Percentiles rank a stretch among this genome's conserved stretches.
phyloP scores from a whole-genome alignment of 768 basidiomycete species.

The Omphalotus guepiniiformis region DNA sequence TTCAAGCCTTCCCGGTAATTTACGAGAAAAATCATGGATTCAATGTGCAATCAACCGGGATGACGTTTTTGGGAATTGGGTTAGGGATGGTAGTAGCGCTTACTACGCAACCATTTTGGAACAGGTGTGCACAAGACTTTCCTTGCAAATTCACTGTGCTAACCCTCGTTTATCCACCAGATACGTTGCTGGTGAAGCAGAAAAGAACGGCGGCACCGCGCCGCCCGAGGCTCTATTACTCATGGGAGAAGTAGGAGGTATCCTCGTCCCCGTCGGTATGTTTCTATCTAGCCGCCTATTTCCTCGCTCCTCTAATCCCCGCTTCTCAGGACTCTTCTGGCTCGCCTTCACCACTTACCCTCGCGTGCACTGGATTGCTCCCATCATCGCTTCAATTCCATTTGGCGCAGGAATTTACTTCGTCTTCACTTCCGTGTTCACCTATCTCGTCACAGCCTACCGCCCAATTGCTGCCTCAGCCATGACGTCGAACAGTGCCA shows the following conservation, averaged over 20 bases:
- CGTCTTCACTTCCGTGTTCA: conserved; percentile 68
- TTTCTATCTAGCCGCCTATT: conserved; percentile 38
- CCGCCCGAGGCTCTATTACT: conserved; percentile 65
- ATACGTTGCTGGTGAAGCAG: conserved; percentile 31
- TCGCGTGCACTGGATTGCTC: conserved; percentile 57
- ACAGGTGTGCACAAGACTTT: conserved; percentile 34
- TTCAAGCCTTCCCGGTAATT: conserved; percentile 47
- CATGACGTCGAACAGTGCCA: conserved; percentile 61
- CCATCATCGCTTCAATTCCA: conserved; percentile 59
- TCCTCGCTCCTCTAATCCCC: too few relatives aligned
- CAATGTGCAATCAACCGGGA: conserved; percentile 45
- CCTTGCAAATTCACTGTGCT: conserved; percentile 29
- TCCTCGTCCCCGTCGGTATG: conserved; percentile 58
- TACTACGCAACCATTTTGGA: conserved; percentile 50
- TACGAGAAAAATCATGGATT: conserved; percentile 55
- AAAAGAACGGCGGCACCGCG: conserved; percentile 38
- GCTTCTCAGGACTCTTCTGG: conserved; percentile 48
- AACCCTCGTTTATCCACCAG: conserved; percentile 21
- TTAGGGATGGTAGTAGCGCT: conserved; percentile 50
- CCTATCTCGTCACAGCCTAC: conserved; percentile 68
- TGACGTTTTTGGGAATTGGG: conserved; percentile 60
- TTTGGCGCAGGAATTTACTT: conserved; percentile 65
- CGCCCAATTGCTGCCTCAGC: conserved; percentile 64
- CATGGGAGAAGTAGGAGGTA: conserved; percentile 65
- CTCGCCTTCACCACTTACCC: conserved; percentile 53